Conservation (phyloP, 768 basidiomycete species). For the Infundibulicybe gibba region DNA sequence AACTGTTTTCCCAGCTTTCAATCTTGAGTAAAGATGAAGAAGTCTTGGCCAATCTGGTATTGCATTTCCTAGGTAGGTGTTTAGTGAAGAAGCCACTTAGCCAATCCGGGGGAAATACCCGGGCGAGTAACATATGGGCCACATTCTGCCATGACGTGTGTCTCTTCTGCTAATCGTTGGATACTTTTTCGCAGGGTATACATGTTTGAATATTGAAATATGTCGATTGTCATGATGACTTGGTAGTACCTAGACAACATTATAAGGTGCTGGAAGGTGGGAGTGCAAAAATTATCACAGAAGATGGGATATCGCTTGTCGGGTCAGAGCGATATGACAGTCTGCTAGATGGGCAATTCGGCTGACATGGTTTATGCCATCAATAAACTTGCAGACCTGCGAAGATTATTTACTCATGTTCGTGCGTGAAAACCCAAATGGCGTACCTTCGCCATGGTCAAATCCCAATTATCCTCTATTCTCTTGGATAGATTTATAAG, state of each 20-base stretch:
- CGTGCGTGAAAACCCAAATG: neutral
- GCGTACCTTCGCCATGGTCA: constrained; percentile 82
- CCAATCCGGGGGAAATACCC: constrained; percentile 33
- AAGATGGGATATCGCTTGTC: constrained; percentile 88
- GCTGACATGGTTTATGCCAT: constrained; percentile 89
- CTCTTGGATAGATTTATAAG: constrained; percentile 80
- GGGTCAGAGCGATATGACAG: constrained; percentile 77
- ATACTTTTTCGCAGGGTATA: constrained; percentile 88
- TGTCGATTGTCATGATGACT: constrained; percentile 94
- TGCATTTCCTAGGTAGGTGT: constrained; percentile 37
- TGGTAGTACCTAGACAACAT: constrained; percentile 75
- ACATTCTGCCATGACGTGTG: constrained; percentile 86
- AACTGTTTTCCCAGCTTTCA: constrained; percentile 81
- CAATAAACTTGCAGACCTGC: constrained; percentile 76
- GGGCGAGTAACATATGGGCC: constrained; percentile 86
- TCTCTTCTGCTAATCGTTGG: constrained; percentile 83
- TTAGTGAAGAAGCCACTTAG: neutral
- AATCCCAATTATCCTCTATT: constrained; percentile 92
- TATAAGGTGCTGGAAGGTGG: constrained; percentile 3
- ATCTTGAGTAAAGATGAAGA: constrained; percentile 79
- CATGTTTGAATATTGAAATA: constrained; percentile 98
- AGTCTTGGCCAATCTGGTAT: constrained; percentile 87
- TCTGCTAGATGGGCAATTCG: constrained; percentile 91
- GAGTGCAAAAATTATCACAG: constrained; percentile 43
- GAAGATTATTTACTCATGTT: neutral